Base-by-base conservation (phyloP, 2,329 filamentous ascomycete species). In the Venturia effusa region DNA sequence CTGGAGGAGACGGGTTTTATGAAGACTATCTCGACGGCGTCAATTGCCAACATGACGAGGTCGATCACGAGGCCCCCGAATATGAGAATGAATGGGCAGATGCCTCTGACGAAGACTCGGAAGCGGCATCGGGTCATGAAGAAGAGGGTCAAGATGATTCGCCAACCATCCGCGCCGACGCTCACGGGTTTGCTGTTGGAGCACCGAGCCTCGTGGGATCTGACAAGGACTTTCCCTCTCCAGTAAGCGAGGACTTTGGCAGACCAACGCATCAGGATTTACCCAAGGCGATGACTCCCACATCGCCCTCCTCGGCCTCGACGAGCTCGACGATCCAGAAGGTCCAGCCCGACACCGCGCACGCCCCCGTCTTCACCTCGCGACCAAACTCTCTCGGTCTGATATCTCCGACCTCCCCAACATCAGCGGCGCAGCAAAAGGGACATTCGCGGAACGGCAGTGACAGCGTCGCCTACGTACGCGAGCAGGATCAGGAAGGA, bases 391-490 rank as follows among this genome's bases (percentile, higher is more conserved):
- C 30, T 0, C 30, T 57, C 10, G 51, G 30, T 2, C 51, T 55
- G 4, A 27, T 19, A 1, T 55, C 51, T 19, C 51, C 51, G 4
- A 13, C 30, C 3, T 57, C 51, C 1, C 27, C 51, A 3, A 34
- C 51, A n/a, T n/a, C n/a, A 6, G 10, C 13, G 6, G 51, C 27
- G 19, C 27, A 32, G 51, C 13, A 32, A 10, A 55, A 55, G 51
- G 66, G 67, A 11, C 74, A 75, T 65, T 70, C 70, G 24, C 67
- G 77, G 30, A 77, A 74, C 55, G 75, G 74, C 10, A 77, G 81
- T 61, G 88, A 72, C 24, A 72, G 84, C 57, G 65, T 91, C 40
- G 87, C 86, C 7, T 91, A 91, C 72, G 79, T 82, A 2, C 74
- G 77, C n/a, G 81, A 83, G 66, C 81, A 81, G 66, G 85, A 88